A percentile compares a stretch with the other conserved stretches of the same genome.
These are phyloP conservation scores for Diaporthe caulivora DNA, from an alignment of 2,329 filamentous ascomycete genomes.

Conservation along the genomic window DNA sequence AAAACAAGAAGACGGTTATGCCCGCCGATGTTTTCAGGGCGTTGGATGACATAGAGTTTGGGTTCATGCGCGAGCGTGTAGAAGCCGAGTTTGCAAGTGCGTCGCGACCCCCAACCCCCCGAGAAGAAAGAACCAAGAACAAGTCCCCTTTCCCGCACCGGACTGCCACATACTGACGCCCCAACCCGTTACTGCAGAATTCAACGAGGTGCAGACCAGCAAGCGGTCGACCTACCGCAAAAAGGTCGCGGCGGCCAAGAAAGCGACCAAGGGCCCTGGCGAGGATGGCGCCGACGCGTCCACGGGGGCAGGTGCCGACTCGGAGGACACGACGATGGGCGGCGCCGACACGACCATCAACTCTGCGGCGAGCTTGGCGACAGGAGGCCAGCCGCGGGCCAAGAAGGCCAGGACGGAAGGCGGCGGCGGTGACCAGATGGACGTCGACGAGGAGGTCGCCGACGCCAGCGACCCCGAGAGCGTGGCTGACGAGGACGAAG, in stretches of 20 bases:
- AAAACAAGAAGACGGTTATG: slow-evolving; percentile 83
- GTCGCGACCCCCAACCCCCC: slow-evolving; percentile 47
- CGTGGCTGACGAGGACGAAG: slow-evolving; percentile 50
- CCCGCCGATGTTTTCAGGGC: slow-evolving; percentile 82
- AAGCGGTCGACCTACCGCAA: slow-evolving; percentile 81
- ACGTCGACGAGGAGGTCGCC: slow-evolving; percentile 56
- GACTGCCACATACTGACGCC: slow-evolving; percentile 19
- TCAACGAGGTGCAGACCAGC: slow-evolving; percentile 78
- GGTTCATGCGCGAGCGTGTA: slow-evolving; percentile 75
- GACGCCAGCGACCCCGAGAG: slow-evolving; percentile 53
- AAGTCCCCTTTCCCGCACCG: neutral
- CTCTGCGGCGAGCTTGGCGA: slow-evolving; percentile 32
- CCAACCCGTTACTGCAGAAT: slow-evolving; percentile 61
- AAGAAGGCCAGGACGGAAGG: slow-evolving; percentile 56
- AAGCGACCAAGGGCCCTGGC: slow-evolving; percentile 47
- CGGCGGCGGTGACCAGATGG: slow-evolving; percentile 60
- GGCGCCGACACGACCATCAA: slow-evolving; percentile 41
- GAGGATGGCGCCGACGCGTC: slow-evolving; percentile 46
- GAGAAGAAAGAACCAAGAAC: too few relatives aligned
- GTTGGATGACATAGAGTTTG: slow-evolving; percentile 81
- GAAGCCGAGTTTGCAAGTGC: slow-evolving; percentile 82
- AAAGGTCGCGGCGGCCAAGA: slow-evolving; percentile 76
- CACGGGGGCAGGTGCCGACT: slow-evolving; percentile 47
- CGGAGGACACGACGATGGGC: slow-evolving; percentile 39
- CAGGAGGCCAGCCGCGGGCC: slow-evolving; percentile 45